Evolutionary conservation across 345 rosid species (phyloP), one percentile per base, ranked within the genome.

Genomic region (Populus pruinosa): DNA sequence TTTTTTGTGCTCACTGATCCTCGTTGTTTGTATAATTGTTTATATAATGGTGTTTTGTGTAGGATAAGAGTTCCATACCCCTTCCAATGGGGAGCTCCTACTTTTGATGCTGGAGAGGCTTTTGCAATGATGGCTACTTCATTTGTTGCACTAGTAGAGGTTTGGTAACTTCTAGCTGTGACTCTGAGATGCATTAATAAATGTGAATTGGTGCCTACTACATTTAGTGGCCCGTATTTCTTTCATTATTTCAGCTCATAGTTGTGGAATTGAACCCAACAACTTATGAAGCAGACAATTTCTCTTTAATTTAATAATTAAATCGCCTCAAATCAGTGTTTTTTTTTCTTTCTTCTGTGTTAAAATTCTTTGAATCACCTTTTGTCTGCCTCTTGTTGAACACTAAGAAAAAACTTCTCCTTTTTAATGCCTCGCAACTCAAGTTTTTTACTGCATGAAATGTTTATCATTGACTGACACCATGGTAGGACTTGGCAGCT

Each of bases 51-150:
- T 77, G 69, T 72, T 74, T 55, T 18, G 20, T 85, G 71, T 79
- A 95, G 98, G 99, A 95, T 95, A 83, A 86, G 98, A 85, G 90
- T 93, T 50, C 98, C 99, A 66, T 95, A 93, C 82, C 99, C 99
- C 55, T 95, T 95, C 80, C 99, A 95, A 83, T 95, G 98, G 99
- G 99, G 99, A 83, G 91, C 99, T 77, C 99, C 99, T 68, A 85
- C 96, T 33, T 95, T 95, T 77, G 90, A 95, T 82, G 99, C 99
- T 0, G 99, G 99, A 80, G 99, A 95, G 87, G 83, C 96, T 65
- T 95, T 95, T 68, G 98, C 97, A 63, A 95, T 95, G 99, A 95
- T 95, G 99, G 89, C 91, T 76, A 72, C 88, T 85, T 95, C 99
- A 61, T 93, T 95, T 75, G 97, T 92, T 49, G 88, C 98, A 25